Conservation (phyloP, 495 filamentous ascomycete species). For the Penicillium ochrochloron region DNA sequence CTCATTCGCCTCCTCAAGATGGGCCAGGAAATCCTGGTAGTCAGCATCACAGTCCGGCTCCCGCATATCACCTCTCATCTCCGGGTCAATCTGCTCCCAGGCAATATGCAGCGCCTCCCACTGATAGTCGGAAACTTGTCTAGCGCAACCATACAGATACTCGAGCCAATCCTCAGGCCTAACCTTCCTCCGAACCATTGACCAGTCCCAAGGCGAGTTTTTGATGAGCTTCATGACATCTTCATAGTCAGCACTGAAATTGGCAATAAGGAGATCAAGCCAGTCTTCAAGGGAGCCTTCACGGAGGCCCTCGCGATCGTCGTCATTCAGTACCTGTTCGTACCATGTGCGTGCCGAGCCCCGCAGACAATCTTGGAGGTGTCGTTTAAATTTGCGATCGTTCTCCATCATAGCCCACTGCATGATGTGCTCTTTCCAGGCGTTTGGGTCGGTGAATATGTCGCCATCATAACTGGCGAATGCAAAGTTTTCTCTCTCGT, state of each 20-base stretch:
- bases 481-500: neutral
- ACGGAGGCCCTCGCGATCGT: neutral
- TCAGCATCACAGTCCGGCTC: neutral
- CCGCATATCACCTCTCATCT: neutral
- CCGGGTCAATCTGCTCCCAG: neutral
- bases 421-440: neutral
- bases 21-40: neutral
- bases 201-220: neutral
- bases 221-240: neutral
- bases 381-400: neutral
- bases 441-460: neutral
- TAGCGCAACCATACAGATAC: neutral
- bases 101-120: neutral
- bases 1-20: neutral
- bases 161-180: neutral
- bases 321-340: neutral
- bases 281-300: neutral
- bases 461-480: neutral
- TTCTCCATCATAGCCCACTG: neutral
- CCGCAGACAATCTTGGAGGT: constrained; percentile 2
- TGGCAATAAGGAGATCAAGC: neutral
- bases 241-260: neutral
- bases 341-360: neutral
- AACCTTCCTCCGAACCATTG: neutral
- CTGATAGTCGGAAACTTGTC: neutral